Evolutionary conservation across 345 rosid species (phyloP), one percentile per base, ranked within the genome.

Genomic region (Fremontodendron californicum): DNA sequence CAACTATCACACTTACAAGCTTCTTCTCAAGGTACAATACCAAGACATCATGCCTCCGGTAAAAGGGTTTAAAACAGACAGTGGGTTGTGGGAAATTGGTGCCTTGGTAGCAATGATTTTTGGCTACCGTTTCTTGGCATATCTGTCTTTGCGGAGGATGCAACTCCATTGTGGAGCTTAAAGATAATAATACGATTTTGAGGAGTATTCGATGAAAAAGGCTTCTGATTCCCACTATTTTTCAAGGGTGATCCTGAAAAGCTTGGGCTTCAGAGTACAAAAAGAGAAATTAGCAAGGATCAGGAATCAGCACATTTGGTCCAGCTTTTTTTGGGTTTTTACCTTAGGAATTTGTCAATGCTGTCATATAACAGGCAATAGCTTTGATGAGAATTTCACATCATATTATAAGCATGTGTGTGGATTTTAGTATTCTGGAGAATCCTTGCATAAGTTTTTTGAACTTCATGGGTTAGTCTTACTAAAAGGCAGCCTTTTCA

Each of bases 11-110:
- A 96, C 99, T 12, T 75, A 75, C 6, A 75, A 89, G 90, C 94
- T 96, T 65, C 97, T 96, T 52, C 90, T 92, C 31, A 96, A 92
- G 87, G 95, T 93, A n/a, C 99, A 96, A 68, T 93, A 92, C 61
- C 85, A 86, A 58, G 84, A 86, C 78, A 78, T 78, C 25, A 73
- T 81, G 48, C 84, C 82, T 2, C 78, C 81, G 9, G 82, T 87
- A 33, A 84, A 89, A n/a, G 96, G 92, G 35, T 84, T 85, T 71
- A 81, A 81, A 79, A 84, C 84, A 40, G 67, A 62, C 67, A 33
- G 16, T 62, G 67, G 67, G n/a, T 35, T 7, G 42, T 33, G 42
- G 23, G 67, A 62, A 33, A 23, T 62, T 7, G 42, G 67, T 16
- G 67, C 67, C 5, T 16, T 62, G 67, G 67, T 62, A 1, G 67